Evolutionary conservation across 805 yeast genomes (phyloP).

Genomic region (Ogataea methanolica): DNA sequence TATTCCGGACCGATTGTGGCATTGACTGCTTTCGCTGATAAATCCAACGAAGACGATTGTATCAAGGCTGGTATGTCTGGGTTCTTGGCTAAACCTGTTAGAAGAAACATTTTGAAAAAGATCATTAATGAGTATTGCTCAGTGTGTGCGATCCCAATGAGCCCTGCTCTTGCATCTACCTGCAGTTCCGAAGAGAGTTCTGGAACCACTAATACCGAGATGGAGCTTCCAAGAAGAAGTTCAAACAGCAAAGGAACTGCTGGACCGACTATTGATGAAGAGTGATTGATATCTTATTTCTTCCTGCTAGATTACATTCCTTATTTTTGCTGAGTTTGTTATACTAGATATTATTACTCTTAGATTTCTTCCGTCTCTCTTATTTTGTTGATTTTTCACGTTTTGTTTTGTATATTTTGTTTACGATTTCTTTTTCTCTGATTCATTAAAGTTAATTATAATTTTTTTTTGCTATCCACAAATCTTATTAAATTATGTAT

Average conservation of each 20-base stretch:
- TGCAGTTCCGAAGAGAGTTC: not conserved
- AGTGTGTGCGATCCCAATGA: not conserved
- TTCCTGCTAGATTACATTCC: not conserved
- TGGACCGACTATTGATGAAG: slow-evolving; percentile 14
- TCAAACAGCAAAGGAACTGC: slow-evolving; percentile 1
- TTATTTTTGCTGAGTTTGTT: not conserved
- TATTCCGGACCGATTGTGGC: slow-evolving; percentile 82
- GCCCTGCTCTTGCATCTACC: not conserved
- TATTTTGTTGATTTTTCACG: not conserved
- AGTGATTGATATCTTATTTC: not conserved
- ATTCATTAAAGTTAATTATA: not conserved
- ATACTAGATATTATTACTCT: not conserved
- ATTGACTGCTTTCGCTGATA: slow-evolving; percentile 92
- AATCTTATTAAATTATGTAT: too few relatives aligned
- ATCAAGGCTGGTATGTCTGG: slow-evolving; percentile 89
- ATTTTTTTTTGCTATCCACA: not conserved
- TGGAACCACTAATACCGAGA: not conserved
- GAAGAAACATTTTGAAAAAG: slow-evolving; percentile 61
- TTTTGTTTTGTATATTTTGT: not conserved
- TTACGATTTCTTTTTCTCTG: not conserved
- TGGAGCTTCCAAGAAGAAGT: not conserved
- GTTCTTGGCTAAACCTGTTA: slow-evolving; percentile 82
- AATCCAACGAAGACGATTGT: slow-evolving; percentile 82
- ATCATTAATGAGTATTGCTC: slow-evolving; percentile 46
- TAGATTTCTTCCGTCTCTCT: not conserved